phyloP scores from a whole-genome alignment of 148 eudicot species.

The Vaccinium corymbosum region DNA sequence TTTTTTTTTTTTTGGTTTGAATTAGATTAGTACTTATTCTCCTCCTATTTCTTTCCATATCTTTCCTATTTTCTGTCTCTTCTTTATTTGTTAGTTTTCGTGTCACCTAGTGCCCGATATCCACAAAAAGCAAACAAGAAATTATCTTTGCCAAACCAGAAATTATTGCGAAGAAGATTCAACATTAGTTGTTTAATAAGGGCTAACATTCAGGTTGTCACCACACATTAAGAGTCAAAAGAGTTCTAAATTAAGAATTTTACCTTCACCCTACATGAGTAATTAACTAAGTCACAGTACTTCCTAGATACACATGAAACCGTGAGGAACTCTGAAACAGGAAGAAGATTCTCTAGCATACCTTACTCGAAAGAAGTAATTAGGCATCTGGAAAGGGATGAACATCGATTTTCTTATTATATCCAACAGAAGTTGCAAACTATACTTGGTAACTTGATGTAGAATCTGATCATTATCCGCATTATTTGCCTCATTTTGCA shows the following conservation, averaged over 20 bases:
- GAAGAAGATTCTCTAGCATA: slow-evolving; percentile 26
- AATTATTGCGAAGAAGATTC: not conserved
- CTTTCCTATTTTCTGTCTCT: not conserved
- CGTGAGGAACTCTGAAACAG: not conserved
- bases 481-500: slow-evolving; percentile 33
- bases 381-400: slow-evolving; percentile 52
- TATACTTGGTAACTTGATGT: slow-evolving; percentile 20
- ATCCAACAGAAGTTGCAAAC: slow-evolving; percentile 38
- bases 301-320: not conserved
- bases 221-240: not conserved
- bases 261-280: not conserved
- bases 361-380: slow-evolving; percentile 70
- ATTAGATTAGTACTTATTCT: not conserved
- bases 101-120: not conserved
- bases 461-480: slow-evolving; percentile 21
- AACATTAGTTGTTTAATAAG: not conserved
- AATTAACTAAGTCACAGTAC: not conserved
- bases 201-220: slow-evolving; percentile 10
- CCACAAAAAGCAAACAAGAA: not conserved
- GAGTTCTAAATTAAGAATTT: not conserved
- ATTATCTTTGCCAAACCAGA: not conserved
- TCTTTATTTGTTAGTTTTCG: not conserved
- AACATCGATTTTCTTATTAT: slow-evolving; percentile 43
- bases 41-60: not conserved
- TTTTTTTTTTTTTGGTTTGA: no score